phyloP scores from a whole-genome alignment of 305 asterid species.

The Fraxinus angustifolia region DNA sequence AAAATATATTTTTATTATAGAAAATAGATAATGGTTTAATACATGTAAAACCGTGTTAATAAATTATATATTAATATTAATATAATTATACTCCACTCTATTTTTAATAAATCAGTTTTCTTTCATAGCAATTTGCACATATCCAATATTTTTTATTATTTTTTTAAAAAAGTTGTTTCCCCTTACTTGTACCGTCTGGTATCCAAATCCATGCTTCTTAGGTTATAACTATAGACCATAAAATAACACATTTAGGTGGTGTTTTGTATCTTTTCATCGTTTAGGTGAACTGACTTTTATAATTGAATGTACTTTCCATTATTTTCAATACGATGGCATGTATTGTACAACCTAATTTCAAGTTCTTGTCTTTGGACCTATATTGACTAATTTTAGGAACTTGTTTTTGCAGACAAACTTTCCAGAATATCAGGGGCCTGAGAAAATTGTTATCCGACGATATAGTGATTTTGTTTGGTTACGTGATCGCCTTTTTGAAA shows the following conservation, averaged over 20 bases:
- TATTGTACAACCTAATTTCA: background rate
- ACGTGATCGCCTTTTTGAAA: conserved; percentile 86
- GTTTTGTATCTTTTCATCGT: background rate
- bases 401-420: conserved; percentile 68
- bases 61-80: no score
- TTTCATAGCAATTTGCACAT: no score
- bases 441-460: conserved; percentile 92
- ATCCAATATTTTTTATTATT: no score
- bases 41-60: no score
- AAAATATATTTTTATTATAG: no score
- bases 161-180: no score
- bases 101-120: no score
- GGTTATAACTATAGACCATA: background rate
- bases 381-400: conserved; percentile 9
- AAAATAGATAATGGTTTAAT: no score
- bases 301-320: conserved; percentile 14
- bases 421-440: conserved; percentile 78
- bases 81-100: no score
- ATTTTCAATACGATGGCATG: conserved; percentile 1
- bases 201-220: no score
- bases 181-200: no score
- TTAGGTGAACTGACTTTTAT: conserved; percentile 5
- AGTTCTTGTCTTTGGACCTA: background rate
- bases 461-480: conserved; percentile 96
- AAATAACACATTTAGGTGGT: background rate